A percentile compares a stretch with the other conserved stretches of the same genome.
Evolutionary conservation across 1,139 yeast species (phyloP).

Genomic region (Eremothecium cymbalariae): DNA sequence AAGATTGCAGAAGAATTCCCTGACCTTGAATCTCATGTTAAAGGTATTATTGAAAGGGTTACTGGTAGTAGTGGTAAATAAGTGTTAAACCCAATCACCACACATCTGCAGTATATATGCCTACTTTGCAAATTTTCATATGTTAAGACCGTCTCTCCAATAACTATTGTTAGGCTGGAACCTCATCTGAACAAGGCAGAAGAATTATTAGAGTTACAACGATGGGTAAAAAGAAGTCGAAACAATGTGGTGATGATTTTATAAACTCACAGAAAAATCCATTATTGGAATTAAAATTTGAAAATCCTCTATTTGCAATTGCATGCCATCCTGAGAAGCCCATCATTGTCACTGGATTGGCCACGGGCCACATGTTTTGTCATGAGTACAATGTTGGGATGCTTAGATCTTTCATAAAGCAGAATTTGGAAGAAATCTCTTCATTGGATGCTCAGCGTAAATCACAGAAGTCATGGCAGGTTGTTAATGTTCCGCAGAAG

Average conservation of each 20-base stretch:
- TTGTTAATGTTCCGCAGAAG: constrained; percentile 30
- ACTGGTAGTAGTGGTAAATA: constrained; percentile 8
- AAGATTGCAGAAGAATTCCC: constrained; percentile 74
- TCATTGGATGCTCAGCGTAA: constrained; percentile 20
- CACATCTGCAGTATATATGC: no score
- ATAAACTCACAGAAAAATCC: no score
- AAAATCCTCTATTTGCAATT: constrained; percentile 64
- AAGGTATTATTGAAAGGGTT: constrained; percentile 42
- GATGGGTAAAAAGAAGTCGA: no score
- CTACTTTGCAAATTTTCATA: no score
- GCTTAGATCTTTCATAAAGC: constrained; percentile 30
- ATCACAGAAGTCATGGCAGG: constrained; percentile 43
- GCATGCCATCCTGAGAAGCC: constrained; percentile 75
- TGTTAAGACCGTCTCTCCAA: neutral
- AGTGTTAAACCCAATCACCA: constrained; percentile 5
- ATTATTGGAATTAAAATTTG: constrained; percentile 43
- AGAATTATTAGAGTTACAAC: no score
- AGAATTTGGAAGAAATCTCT: constrained; percentile 21
- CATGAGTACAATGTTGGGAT: constrained; percentile 44
- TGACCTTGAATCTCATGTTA: constrained; percentile 48
- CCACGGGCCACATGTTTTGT: constrained; percentile 66
- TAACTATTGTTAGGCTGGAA: neutral
- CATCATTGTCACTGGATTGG: constrained; percentile 60
- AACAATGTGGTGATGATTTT: no score
- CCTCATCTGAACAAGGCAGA: neutral